Conservation (phyloP, 1,284 basidiomycete species). For the Puccinia triticina region DNA sequence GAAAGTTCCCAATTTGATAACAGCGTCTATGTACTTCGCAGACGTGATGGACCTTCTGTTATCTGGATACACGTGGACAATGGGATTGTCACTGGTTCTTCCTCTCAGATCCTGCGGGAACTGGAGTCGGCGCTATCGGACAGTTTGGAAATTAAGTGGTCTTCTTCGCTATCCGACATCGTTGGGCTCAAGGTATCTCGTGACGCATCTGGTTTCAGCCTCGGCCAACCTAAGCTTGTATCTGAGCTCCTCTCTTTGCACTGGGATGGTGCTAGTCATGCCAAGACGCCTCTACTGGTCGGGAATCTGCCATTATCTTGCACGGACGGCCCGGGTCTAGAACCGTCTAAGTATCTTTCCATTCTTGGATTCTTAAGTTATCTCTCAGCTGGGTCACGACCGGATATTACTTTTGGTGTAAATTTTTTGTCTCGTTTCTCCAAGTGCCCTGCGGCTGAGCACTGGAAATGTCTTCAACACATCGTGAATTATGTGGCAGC, state of each 20-base stretch:
- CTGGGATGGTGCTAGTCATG: neutral
- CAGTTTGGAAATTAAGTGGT: slow-evolving; percentile 2
- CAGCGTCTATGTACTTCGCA: neutral
- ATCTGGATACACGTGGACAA: slow-evolving; percentile 32
- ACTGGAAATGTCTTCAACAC: slow-evolving; percentile 17
- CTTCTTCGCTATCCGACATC: neutral
- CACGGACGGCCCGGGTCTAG: neutral
- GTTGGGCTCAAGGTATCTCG: neutral
- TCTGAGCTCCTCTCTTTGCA: neutral
- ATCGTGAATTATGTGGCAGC: neutral
- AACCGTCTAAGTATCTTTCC: neutral
- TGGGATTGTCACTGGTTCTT: neutral
- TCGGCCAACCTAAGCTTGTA: neutral
- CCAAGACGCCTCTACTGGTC: neutral
- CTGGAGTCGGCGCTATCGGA: neutral
- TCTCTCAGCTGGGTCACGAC: no score
- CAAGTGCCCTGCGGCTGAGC: neutral
- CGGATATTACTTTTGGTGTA: neutral
- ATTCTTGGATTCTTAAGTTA: slow-evolving; percentile 7
- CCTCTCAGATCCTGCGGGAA: neutral
- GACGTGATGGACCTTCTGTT: neutral
- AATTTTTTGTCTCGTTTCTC: slow-evolving; percentile 6
- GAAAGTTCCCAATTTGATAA: neutral
- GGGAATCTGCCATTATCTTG: neutral
- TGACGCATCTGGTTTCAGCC: neutral